These are phyloP conservation scores for Rhizophora mangle DNA, from an alignment of 345 rosid species.

Conservation along the genomic window DNA sequence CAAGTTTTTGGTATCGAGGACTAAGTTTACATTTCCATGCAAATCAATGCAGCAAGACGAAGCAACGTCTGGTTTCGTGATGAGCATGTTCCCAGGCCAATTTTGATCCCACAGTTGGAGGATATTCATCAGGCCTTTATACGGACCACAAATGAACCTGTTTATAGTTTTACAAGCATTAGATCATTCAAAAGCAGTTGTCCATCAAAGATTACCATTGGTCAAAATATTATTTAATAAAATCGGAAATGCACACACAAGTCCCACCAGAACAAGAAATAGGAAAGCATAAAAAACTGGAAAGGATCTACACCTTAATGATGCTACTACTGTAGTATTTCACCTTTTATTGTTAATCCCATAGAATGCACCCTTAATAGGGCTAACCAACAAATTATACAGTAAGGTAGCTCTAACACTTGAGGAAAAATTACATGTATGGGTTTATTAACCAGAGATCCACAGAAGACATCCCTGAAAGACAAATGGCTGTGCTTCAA, in stretches of 20 bases:
- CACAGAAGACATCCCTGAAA: background rate
- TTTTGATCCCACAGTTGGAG: background rate
- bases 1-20: background rate
- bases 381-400: no score
- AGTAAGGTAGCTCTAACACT: no score
- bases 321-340: no score
- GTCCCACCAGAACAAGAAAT: no score
- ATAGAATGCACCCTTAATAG: no score
- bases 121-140: constrained; percentile 59
- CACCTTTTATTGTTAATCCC: no score
- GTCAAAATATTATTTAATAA: background rate
- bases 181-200: background rate
- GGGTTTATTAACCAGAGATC: background rate
- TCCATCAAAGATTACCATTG: background rate
- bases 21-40: constrained; percentile 7
- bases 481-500: no score
- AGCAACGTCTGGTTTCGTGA: background rate
- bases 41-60: background rate
- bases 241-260: background rate
- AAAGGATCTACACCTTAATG: no score
- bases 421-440: no score
- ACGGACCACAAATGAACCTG: constrained; percentile 87
- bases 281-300: no score
- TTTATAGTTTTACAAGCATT: background rate
- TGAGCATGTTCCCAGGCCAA: constrained; percentile 5